Percentiles rank a stretch among this genome's conserved stretches.
Evolutionary conservation across 768 basidiomycete species (phyloP).

Genomic region (Lactifluus volemus): DNA sequence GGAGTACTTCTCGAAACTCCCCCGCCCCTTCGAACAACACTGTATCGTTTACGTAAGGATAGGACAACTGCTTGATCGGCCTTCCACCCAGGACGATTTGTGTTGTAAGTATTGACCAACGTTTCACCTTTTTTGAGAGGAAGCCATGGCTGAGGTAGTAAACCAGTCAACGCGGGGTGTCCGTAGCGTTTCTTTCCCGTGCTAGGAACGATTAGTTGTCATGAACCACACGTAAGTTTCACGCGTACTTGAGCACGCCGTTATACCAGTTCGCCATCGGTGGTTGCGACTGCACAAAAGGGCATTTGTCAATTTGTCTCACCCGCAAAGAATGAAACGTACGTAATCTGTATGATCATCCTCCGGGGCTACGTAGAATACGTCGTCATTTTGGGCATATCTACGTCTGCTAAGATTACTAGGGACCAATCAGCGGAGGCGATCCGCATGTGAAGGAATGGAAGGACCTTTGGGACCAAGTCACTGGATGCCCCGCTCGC

Average conservation of each 20-base stretch:
- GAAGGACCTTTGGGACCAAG: constrained; percentile 75
- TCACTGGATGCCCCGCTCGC: constrained; percentile 78
- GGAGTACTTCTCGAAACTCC: constrained; percentile 7
- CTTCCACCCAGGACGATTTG: constrained; percentile 29
- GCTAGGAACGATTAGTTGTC: constrained; percentile 30
- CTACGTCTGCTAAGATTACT: constrained; percentile 80
- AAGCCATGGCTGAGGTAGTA: constrained; percentile 90
- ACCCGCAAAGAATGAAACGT: constrained; percentile 20
- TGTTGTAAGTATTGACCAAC: constrained; percentile 49
- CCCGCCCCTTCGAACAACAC: constrained; percentile 36
- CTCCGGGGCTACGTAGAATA: constrained; percentile 90
- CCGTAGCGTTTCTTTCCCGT: constrained; percentile 94
- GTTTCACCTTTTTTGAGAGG: constrained; percentile 80
- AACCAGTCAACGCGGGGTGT: constrained; percentile 90
- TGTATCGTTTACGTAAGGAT: constrained; percentile 68
- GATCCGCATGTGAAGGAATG: not conserved
- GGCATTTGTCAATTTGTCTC: constrained; percentile 2
- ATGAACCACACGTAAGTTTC: constrained; percentile 15
- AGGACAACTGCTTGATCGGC: constrained; percentile 64
- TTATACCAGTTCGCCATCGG: constrained; percentile 94
- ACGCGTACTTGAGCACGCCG: constrained; percentile 75
- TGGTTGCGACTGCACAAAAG: constrained; percentile 66
- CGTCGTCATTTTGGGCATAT: constrained; percentile 92
- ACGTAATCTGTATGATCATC: constrained; percentile 90
- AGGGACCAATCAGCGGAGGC: not conserved